Conservation (phyloP, 768 basidiomycete species). For the Tulasnella sp. region DNA sequence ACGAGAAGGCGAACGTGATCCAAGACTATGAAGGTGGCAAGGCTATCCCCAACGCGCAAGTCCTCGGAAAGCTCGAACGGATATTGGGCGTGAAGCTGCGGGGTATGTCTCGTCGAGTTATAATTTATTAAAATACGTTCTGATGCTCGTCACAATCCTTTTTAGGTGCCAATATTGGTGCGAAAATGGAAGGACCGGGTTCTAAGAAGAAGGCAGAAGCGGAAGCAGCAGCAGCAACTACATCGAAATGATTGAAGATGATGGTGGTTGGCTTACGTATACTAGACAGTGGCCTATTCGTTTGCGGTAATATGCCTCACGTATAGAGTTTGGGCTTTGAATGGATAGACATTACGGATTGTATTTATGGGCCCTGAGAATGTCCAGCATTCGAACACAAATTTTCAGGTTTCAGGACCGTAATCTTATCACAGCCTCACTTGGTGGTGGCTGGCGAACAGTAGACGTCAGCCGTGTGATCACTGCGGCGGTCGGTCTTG, state of each 20-base stretch:
- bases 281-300: too few species aligned
- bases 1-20: constrained; percentile 80
- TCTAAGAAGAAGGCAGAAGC: constrained; percentile 15
- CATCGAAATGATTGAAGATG: constrained; percentile 1
- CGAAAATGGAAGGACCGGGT: constrained; percentile 60
- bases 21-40: constrained; percentile 85
- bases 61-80: constrained; percentile 83
- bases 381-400: too few species aligned
- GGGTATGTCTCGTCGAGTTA: constrained; percentile 40
- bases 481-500: too few species aligned
- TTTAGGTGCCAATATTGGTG: constrained; percentile 69
- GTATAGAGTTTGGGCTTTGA: too few species aligned
- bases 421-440: too few species aligned
- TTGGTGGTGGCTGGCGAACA: too few species aligned
- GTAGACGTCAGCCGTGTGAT: too few species aligned
- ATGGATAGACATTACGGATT: too few species aligned
- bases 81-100: constrained; percentile 78
- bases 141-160: background rate
- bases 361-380: too few species aligned
- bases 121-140: constrained; percentile 2
- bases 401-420: too few species aligned
- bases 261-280: too few species aligned
- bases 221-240: background rate
- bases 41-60: constrained; percentile 77
- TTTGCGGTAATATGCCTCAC: too few species aligned